Conservation (phyloP, 257 asterid genomes). For the Jacaranda mimosifolia region DNA sequence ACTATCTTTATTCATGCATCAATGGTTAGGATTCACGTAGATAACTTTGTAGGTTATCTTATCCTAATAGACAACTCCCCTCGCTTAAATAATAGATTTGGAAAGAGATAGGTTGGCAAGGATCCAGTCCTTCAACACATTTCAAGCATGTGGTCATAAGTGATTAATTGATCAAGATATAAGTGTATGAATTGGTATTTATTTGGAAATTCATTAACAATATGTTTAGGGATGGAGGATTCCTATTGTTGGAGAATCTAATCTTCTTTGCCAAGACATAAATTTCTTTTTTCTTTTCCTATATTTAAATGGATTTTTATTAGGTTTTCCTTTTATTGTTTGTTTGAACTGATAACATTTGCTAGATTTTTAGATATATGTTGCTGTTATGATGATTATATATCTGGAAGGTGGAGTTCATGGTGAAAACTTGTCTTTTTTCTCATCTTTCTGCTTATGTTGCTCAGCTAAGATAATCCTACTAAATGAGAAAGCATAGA, state of each 20-base stretch:
- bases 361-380: too few relatives aligned
- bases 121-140: constrained; percentile 94
- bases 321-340: background rate
- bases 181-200: constrained; percentile 17
- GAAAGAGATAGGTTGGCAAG: constrained; percentile 99
- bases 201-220: constrained; percentile 30
- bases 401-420: too few relatives aligned
- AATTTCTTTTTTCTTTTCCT: constrained; percentile 58
- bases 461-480: too few relatives aligned
- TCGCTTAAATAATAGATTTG: constrained; percentile 89
- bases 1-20: constrained; percentile 21
- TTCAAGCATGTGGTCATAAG: constrained; percentile 67
- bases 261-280: constrained; percentile 85
- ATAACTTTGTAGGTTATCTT: constrained; percentile 88
- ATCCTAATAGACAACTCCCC: constrained; percentile 83
- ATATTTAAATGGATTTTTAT: constrained; percentile 14
- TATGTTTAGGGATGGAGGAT: constrained; percentile 93
- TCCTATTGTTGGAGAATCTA: constrained; percentile 89
- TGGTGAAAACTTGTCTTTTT: too few relatives aligned
- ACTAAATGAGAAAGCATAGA: too few relatives aligned
- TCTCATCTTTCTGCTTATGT: too few relatives aligned
- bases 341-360: too few relatives aligned
- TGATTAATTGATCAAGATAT: constrained; percentile 4
- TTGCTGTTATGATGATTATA: too few relatives aligned
- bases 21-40: constrained; percentile 78